phyloP scores from a whole-genome alignment of 768 basidiomycete genomes.

The Sporobolomyces pararoseus region DNA sequence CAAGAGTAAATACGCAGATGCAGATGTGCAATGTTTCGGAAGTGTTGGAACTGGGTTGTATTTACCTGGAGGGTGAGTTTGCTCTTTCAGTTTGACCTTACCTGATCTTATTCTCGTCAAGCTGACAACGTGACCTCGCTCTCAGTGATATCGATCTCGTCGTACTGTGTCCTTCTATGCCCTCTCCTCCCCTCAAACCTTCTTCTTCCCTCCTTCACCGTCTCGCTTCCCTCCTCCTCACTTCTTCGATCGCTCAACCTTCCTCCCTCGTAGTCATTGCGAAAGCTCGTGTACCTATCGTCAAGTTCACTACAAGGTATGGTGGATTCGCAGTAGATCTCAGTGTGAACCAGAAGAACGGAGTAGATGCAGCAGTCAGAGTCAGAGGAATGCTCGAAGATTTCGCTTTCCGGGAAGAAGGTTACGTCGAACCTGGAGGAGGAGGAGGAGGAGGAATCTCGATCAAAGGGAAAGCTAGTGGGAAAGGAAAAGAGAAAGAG shows the following conservation, averaged over 20 bases:
- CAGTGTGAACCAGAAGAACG: conserved; percentile 85
- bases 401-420: conserved; percentile 34
- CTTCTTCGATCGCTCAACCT: conserved; percentile 61
- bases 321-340: conserved; percentile 82
- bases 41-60: conserved; percentile 91
- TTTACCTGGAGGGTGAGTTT: conserved; percentile 79
- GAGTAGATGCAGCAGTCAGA: conserved; percentile 70
- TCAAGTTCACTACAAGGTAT: conserved; percentile 82
- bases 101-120: no score
- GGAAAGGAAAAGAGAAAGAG: conserved; percentile 14
- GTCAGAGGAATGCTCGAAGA: conserved; percentile 73
- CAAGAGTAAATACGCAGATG: conserved; percentile 66
- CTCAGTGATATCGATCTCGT: conserved; percentile 91
- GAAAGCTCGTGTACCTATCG: conserved; percentile 90
- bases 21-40: conserved; percentile 79
- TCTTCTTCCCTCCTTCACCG: conserved; percentile 60
- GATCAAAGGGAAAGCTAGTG: conserved; percentile 60
- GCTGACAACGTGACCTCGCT: not conserved
- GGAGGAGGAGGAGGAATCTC: conserved; percentile 35
- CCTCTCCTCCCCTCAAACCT: conserved; percentile 62
- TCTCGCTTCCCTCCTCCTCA: conserved; percentile 72
- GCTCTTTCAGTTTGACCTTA: not conserved
- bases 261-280: conserved; percentile 79
- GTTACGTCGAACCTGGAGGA: conserved; percentile 36
- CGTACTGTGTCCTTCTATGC: conserved; percentile 72